phyloP scores from a whole-genome alignment of 2,329 filamentous ascomycete genomes.

The Colletotrichum sojae region DNA sequence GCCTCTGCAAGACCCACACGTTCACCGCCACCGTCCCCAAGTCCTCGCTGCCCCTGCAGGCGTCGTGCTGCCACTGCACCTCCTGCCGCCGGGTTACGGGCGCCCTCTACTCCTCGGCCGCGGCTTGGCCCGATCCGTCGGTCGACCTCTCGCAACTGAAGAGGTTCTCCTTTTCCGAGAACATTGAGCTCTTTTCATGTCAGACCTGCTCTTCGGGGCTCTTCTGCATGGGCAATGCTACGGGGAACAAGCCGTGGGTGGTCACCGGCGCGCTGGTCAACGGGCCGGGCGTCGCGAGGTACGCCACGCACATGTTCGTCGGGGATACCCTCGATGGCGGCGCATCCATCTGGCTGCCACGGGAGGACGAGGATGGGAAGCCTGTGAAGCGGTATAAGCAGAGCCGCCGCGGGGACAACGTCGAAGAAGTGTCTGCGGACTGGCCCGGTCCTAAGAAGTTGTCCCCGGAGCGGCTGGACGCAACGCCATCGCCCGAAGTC shows the following conservation, averaged over 20 bases:
- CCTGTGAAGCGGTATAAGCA: slow-evolving; percentile 47
- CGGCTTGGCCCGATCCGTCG: slow-evolving; percentile 52
- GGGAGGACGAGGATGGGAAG: slow-evolving; percentile 45
- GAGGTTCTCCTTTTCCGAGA: slow-evolving; percentile 54
- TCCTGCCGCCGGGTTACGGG: slow-evolving; percentile 64
- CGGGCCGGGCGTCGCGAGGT: slow-evolving; percentile 49
- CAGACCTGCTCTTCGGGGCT: slow-evolving; percentile 58
- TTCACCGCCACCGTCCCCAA: slow-evolving; percentile 53
- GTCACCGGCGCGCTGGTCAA: slow-evolving; percentile 57
- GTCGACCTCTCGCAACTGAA: slow-evolving; percentile 49
- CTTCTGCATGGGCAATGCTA: slow-evolving; percentile 52
- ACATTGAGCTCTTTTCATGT: slow-evolving; percentile 57
- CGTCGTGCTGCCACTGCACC: slow-evolving; percentile 62
- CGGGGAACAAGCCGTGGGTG: slow-evolving; percentile 45
- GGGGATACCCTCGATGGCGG: slow-evolving; percentile 68
- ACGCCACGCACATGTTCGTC: slow-evolving; percentile 59
- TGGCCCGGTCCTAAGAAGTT: slow-evolving; percentile 47
- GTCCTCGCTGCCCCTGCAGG: slow-evolving; percentile 57
- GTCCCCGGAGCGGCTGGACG: slow-evolving; percentile 27
- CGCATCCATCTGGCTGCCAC: slow-evolving; percentile 60
- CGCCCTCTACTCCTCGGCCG: slow-evolving; percentile 54
- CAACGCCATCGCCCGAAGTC: slow-evolving; percentile 32
- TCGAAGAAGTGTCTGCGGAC: slow-evolving; percentile 47
- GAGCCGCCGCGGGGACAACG: slow-evolving; percentile 27
- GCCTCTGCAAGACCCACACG: slow-evolving; percentile 60